These are phyloP conservation scores for Fusarium buharicum DNA, from an alignment of 2,329 filamentous ascomycete genomes.

Conservation along the genomic window DNA sequence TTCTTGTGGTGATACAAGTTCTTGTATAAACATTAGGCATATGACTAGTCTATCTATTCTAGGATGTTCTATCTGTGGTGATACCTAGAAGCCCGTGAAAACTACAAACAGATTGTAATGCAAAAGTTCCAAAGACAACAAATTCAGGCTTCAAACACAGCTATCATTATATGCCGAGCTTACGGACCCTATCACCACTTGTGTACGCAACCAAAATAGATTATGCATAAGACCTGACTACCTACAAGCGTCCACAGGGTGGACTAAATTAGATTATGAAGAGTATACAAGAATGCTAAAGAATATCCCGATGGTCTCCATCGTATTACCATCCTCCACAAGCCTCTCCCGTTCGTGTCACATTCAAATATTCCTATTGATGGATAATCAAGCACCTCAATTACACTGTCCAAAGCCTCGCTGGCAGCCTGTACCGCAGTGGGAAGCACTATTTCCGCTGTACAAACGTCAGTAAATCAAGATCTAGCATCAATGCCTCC, in stretches of 20 bases:
- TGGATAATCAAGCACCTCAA: slow-evolving; percentile 22
- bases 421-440: slow-evolving; percentile 52
- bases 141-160: too few species aligned
- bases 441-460: slow-evolving; percentile 44
- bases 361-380: background rate
- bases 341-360: slow-evolving; percentile 14
- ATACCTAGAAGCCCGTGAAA: background rate
- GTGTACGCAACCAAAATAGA: background rate
- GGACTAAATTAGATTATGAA: background rate
- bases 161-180: too few species aligned
- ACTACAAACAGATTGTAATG: too few species aligned
- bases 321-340: slow-evolving; percentile 11
- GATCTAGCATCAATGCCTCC: background rate
- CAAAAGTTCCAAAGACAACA: too few species aligned
- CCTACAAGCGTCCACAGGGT: background rate
- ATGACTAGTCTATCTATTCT: slow-evolving; percentile 19
- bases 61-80: background rate
- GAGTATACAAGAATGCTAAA: slow-evolving; percentile 11
- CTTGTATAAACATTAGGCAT: background rate
- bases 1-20: background rate
- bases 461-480: slow-evolving; percentile 9
- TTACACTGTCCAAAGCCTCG: slow-evolving; percentile 48
- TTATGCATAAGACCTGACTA: slow-evolving; percentile 2
- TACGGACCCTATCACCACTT: too few species aligned
- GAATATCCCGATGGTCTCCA: slow-evolving; percentile 5